phyloP scores from a whole-genome alignment of 345 rosid genomes.

The Syzygium jambos region DNA sequence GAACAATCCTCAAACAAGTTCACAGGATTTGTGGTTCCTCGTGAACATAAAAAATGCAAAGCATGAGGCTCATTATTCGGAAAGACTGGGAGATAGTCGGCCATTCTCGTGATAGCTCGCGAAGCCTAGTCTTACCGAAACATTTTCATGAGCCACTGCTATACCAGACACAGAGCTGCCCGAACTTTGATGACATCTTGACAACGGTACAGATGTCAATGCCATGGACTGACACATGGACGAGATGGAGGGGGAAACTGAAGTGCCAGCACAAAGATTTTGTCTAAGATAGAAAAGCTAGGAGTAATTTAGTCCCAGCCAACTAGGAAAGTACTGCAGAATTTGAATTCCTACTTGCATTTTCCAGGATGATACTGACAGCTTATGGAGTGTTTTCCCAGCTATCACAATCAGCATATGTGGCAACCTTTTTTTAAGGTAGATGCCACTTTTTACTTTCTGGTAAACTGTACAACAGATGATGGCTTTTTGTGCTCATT shows the following conservation, averaged over 20 bases:
- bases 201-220: not conserved
- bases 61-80: not conserved
- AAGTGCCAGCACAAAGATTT: not conserved
- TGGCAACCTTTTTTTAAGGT: not conserved
- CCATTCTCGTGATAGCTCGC: not conserved
- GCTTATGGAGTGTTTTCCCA: not conserved
- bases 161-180: not conserved
- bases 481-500: not conserved
- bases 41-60: not conserved
- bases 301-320: not conserved
- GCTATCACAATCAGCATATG: not conserved
- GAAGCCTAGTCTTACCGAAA: not conserved
- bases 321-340: not conserved
- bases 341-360: not conserved
- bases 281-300: not conserved
- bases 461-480: not conserved
- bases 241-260: not conserved
- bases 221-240: not conserved
- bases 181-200: not conserved
- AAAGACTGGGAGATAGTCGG: not conserved
- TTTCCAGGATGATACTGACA: not conserved
- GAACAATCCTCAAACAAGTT: not conserved
- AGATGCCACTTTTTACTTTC: not conserved
- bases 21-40: not conserved
- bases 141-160: not conserved